A percentile compares a stretch with the other conserved stretches of the same genome.
Evolutionary conservation across 352 stramenopile species (phyloP).

Genomic region (Globisporangium viniferum): DNA sequence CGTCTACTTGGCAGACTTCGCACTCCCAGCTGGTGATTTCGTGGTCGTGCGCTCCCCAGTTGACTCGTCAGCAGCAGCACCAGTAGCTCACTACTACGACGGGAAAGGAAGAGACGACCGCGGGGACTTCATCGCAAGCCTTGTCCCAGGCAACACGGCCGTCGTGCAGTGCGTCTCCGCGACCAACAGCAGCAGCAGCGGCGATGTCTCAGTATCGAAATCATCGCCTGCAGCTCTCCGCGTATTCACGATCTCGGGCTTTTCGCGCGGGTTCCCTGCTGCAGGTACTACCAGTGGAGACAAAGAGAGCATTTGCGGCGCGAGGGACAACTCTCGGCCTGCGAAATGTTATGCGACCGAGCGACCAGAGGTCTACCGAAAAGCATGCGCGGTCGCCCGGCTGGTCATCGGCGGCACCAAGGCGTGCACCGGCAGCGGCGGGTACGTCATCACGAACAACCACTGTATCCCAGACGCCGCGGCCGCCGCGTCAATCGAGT

Average conservation of each 20-base stretch:
- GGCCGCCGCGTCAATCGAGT: conserved; percentile 21
- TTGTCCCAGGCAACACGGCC: background rate
- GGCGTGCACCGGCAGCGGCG: conserved; percentile 38
- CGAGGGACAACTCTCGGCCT: background rate
- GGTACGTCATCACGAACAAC: conserved; percentile 43
- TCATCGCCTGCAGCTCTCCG: background rate
- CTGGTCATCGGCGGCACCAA: conserved; percentile 27
- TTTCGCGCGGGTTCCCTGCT: background rate
- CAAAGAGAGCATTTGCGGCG: background rate
- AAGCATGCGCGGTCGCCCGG: conserved; percentile 30
- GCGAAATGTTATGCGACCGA: background rate
- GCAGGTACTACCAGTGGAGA: background rate
- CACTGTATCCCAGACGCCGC: conserved; percentile 34
- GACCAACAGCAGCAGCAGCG: background rate
- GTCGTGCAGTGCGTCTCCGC: background rate
- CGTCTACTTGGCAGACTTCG: background rate
- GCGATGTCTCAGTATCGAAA: background rate
- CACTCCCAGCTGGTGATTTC: background rate
- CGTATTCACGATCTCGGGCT: background rate
- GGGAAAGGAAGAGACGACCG: background rate
- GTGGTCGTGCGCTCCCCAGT: background rate
- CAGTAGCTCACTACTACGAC: background rate
- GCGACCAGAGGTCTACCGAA: conserved; percentile 18
- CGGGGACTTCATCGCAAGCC: background rate
- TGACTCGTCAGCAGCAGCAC: background rate